A percentile compares a stretch with the other conserved stretches of the same genome.
Conservation (phyloP, 768 basidiomycete species). For the Dictyophora rubrovolvata region DNA sequence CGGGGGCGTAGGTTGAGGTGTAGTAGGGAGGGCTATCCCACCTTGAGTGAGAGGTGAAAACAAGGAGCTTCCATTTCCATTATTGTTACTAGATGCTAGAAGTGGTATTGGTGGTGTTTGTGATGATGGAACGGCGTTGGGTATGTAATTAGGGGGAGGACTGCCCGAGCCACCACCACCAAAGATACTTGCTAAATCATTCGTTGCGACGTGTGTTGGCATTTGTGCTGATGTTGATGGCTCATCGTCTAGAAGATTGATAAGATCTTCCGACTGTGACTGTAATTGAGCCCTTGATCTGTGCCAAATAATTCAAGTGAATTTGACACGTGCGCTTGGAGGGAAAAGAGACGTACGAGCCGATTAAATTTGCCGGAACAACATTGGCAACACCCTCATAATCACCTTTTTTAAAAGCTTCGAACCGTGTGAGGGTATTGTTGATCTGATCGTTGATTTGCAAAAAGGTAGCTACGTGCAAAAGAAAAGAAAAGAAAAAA, state of each 20-base stretch:
- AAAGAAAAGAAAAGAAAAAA: neutral
- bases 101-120: conserved; percentile 16
- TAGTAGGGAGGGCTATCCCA: conserved; percentile 33
- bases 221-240: conserved; percentile 11
- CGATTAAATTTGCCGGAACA: conserved; percentile 50
- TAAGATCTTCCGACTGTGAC: conserved; percentile 41
- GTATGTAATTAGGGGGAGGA: conserved; percentile 1
- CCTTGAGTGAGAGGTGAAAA: conserved; percentile 18
- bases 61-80: neutral
- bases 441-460: conserved; percentile 99
- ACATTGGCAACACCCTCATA: conserved; percentile 58
- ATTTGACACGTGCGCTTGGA: neutral
- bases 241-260: conserved; percentile 63
- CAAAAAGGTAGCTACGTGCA: conserved; percentile 72
- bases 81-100: conserved; percentile 2
- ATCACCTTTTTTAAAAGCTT: conserved; percentile 90
- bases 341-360: conserved; percentile 6
- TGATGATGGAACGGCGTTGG: neutral
- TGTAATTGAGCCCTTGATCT: conserved; percentile 4
- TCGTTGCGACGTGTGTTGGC: conserved; percentile 17
- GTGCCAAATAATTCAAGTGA: too few species aligned
- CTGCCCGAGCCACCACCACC: conserved; percentile 16
- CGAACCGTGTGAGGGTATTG: conserved; percentile 79
- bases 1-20: conserved; percentile 20
- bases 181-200: conserved; percentile 62